Evolutionary conservation across 305 asterid species (phyloP).

Genomic region (Rubia peregrina): DNA sequence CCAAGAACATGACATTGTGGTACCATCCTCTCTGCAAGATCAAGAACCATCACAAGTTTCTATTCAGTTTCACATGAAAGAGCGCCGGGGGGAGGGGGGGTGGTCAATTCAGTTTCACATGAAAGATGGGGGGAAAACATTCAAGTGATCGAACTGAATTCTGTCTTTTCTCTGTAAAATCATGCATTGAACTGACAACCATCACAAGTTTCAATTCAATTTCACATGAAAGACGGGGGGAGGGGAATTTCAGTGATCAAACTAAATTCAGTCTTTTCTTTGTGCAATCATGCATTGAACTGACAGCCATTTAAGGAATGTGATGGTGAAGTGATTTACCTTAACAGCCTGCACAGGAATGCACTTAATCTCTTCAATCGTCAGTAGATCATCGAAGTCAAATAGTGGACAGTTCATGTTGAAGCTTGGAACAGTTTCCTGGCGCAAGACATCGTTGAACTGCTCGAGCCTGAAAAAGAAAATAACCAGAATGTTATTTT

Average conservation of each 20-base stretch:
- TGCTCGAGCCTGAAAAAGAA: slow-evolving; percentile 68
- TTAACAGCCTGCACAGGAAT: slow-evolving; percentile 48
- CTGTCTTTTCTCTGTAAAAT: not conserved
- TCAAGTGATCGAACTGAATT: too few relatives aligned
- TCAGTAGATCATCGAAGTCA: slow-evolving; percentile 42
- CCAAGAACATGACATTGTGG: slow-evolving; percentile 68
- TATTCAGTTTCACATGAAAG: too few relatives aligned
- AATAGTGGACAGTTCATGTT: slow-evolving; percentile 53
- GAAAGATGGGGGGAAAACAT: too few relatives aligned
- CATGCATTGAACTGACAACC: not conserved
- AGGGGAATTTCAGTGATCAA: not conserved
- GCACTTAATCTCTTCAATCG: slow-evolving; percentile 45
- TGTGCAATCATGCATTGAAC: not conserved
- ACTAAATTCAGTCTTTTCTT: not conserved
- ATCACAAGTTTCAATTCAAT: not conserved
- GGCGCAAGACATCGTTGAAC: slow-evolving; percentile 75
- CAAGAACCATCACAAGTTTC: slow-evolving; percentile 4
- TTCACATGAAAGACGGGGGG: not conserved
- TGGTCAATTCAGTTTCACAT: too few relatives aligned
- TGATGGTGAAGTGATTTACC: slow-evolving; percentile 32
- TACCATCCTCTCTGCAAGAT: slow-evolving; percentile 76
- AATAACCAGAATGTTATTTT: not conserved
- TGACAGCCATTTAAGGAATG: not conserved
- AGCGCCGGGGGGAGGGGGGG: too few relatives aligned
- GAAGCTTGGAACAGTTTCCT: slow-evolving; percentile 50